Evolutionary conservation across 2,329 filamentous ascomycete genomes (phyloP).

Genomic region (Nigrospora osmanthi): DNA sequence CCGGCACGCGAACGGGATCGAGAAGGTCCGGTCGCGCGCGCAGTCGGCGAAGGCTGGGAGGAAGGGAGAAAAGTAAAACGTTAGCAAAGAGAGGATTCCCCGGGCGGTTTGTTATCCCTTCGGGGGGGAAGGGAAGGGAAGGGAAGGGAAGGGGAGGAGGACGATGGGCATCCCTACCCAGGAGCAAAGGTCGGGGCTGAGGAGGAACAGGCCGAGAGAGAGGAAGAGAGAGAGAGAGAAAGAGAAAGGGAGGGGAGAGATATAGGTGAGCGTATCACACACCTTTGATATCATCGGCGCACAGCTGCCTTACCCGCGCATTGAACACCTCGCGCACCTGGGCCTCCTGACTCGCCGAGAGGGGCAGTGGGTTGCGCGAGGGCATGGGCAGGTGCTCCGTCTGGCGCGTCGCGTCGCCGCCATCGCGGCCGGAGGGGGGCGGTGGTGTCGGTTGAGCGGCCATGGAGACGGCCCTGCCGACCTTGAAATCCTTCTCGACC

Average conservation of each 20-base stretch:
- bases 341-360: slow-evolving; percentile 38
- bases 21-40: slow-evolving; percentile 77
- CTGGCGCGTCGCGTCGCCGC: not conserved
- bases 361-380: slow-evolving; percentile 70
- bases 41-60: slow-evolving; percentile 82
- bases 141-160: not conserved
- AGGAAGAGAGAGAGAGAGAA: not conserved
- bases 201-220: not conserved
- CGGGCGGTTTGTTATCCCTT: too few species aligned
- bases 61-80: not conserved
- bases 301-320: slow-evolving; percentile 62
- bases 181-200: too few species aligned
- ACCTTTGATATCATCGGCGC: slow-evolving; percentile 74
- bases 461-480: slow-evolving; percentile 1
- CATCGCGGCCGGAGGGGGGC: not conserved
- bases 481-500: not conserved
- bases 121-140: not conserved
- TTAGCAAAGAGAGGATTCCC: not conserved
- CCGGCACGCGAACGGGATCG: slow-evolving; percentile 80
- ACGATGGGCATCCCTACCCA: not conserved
- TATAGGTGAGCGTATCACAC: not conserved
- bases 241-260: not conserved
- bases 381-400: slow-evolving; percentile 34
- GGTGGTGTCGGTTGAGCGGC: not conserved
- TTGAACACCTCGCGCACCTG: slow-evolving; percentile 33